These are phyloP conservation scores for Colletotrichum euphorbiae DNA, from an alignment of 2,329 filamentous ascomycete genomes.

Conservation along the genomic window DNA sequence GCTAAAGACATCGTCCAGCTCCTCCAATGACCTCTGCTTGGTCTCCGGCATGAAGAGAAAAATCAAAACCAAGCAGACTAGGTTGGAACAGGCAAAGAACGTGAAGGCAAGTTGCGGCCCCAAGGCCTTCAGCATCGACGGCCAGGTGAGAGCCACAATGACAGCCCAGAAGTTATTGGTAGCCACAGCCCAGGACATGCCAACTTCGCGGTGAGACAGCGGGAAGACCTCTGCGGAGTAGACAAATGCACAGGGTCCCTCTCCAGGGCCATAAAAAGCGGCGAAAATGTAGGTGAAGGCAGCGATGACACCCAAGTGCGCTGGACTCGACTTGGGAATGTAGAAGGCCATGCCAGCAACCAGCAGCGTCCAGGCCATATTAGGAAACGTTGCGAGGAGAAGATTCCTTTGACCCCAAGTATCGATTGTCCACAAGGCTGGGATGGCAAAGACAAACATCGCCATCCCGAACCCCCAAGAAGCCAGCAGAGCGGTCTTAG, in stretches of 20 bases:
- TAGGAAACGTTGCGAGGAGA: constrained; percentile 73
- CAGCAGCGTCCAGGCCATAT: constrained; percentile 72
- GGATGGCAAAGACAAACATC: constrained; percentile 71
- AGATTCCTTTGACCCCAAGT: constrained; percentile 72
- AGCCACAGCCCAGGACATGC: constrained; percentile 73
- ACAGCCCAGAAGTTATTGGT: constrained; percentile 68
- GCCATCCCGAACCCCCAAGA: constrained; percentile 69
- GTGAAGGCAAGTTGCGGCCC: constrained; percentile 53
- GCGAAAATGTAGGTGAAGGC: constrained; percentile 75
- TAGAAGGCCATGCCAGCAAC: constrained; percentile 54
- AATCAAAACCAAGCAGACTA: constrained; percentile 59
- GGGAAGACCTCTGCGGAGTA: constrained; percentile 74
- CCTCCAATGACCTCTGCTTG: constrained; percentile 62
- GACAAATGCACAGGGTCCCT: constrained; percentile 69
- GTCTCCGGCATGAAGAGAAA: constrained; percentile 64
- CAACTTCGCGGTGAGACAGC: constrained; percentile 71
- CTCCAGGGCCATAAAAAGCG: constrained; percentile 72
- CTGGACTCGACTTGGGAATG: constrained; percentile 48
- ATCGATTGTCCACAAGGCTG: constrained; percentile 75
- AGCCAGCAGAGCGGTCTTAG: constrained; percentile 53
- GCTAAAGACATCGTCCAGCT: constrained; percentile 54
- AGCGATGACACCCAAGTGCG: constrained; percentile 65
- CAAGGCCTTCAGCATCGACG: constrained; percentile 56
- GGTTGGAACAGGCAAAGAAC: constrained; percentile 60
- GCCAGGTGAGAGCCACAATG: constrained; percentile 64